These are phyloP conservation scores for Perilla frutescens DNA, from an alignment of 257 asterid genomes.

Conservation along the genomic window DNA sequence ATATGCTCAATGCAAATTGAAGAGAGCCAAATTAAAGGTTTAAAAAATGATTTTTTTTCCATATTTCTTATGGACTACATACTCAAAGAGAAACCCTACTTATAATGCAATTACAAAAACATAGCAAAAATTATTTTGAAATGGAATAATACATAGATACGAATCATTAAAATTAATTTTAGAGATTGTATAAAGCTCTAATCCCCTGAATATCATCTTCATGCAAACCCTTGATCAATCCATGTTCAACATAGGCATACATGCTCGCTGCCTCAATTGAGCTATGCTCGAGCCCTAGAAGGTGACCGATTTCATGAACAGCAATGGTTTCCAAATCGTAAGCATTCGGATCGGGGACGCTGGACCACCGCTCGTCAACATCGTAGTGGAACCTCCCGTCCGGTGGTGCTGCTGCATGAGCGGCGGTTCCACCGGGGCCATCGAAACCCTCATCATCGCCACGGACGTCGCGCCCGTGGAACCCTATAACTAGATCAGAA, in stretches of 20 bases:
- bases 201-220: slow-evolving; percentile 45
- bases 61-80: too few relatives aligned
- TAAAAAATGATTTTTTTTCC: too few relatives aligned
- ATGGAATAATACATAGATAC: too few relatives aligned
- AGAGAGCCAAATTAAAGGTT: too few relatives aligned
- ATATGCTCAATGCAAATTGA: too few relatives aligned
- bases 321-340: slow-evolving; percentile 42
- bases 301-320: slow-evolving; percentile 52
- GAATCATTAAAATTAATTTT: too few relatives aligned
- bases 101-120: too few relatives aligned
- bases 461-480: background rate
- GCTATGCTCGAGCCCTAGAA: slow-evolving; percentile 49
- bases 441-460: slow-evolving; percentile 29
- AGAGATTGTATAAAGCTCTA: slow-evolving; percentile 34
- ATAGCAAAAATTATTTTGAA: too few relatives aligned
- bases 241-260: slow-evolving; percentile 25
- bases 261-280: slow-evolving; percentile 33
- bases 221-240: slow-evolving; percentile 26
- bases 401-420: slow-evolving; percentile 44
- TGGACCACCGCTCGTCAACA: too few relatives aligned
- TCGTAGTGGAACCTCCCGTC: slow-evolving; percentile 39
- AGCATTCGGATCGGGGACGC: background rate
- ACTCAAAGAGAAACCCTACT: too few relatives aligned
- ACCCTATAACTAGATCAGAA: background rate
- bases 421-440: slow-evolving; percentile 41